These are phyloP conservation scores for Penicillium griseofulvum DNA, from an alignment of 2,329 filamentous ascomycete species.

Conservation along the genomic window DNA sequence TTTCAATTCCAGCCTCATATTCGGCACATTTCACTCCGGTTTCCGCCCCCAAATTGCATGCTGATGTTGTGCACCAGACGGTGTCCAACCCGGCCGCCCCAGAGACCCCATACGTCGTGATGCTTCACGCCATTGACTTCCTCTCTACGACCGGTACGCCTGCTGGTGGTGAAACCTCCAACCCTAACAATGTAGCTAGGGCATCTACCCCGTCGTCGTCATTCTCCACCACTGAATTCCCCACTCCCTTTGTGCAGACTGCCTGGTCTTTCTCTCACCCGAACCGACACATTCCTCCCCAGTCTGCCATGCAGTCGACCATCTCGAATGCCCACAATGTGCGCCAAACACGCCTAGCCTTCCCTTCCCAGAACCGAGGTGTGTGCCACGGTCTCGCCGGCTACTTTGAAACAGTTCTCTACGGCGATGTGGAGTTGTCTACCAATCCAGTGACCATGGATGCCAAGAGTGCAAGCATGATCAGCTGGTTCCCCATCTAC, in stretches of 20 bases:
- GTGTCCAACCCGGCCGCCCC: slow-evolving; percentile 68
- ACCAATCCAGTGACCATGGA: slow-evolving; percentile 92
- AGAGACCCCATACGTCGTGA: slow-evolving; percentile 91
- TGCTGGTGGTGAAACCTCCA: slow-evolving; percentile 16
- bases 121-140: slow-evolving; percentile 85
- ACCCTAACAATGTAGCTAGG: slow-evolving; percentile 21
- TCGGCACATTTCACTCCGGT: slow-evolving; percentile 93
- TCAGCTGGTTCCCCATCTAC: slow-evolving; percentile 98
- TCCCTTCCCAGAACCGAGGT: slow-evolving; percentile 73
- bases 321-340: slow-evolving; percentile 90
- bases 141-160: slow-evolving; percentile 65
- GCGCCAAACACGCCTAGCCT: slow-evolving; percentile 73
- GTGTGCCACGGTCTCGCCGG: slow-evolving; percentile 88
- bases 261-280: slow-evolving; percentile 48
- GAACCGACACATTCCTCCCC: slow-evolving; percentile 38
- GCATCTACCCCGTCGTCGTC: slow-evolving; percentile 31
- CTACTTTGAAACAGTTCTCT: slow-evolving; percentile 96
- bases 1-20: slow-evolving; percentile 91
- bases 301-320: slow-evolving; percentile 31
- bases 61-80: slow-evolving; percentile 69
- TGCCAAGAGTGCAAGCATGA: slow-evolving; percentile 93
- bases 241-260: slow-evolving; percentile 41
- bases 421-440: slow-evolving; percentile 79
- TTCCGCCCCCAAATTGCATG: slow-evolving; percentile 77
- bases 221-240: slow-evolving; percentile 30